Conservation (phyloP, 805 yeast genomes). For the Starmerella stigmatis region DNA sequence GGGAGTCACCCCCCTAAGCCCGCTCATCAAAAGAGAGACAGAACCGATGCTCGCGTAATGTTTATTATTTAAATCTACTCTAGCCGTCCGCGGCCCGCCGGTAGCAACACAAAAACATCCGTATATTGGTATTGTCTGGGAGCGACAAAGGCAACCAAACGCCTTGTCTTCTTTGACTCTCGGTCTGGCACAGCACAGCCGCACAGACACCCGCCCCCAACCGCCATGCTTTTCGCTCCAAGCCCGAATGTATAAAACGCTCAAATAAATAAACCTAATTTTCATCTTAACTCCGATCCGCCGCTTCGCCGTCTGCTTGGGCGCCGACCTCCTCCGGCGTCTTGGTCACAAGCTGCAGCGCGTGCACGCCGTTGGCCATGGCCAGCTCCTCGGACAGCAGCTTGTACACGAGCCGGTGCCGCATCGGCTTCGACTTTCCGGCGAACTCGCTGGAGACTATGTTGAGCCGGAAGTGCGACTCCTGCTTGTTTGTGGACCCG, state of each 20-base stretch:
- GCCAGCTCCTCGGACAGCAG: constrained; percentile 63
- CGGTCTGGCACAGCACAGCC: no score
- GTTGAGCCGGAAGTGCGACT: constrained; percentile 71
- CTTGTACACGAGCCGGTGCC: constrained; percentile 69
- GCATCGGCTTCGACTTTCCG: constrained; percentile 54
- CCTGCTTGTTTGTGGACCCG: constrained; percentile 58
- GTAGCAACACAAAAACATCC: constrained; percentile 6
- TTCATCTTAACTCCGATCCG: no score
- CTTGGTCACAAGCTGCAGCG: constrained; percentile 73
- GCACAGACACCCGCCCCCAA: no score
- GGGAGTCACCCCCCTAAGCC: background rate
- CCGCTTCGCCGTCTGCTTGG: constrained; percentile 17
- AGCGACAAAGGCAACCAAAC: no score
- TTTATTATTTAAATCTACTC: constrained; percentile 8
- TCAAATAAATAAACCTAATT: no score
- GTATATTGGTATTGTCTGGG: constrained; percentile 1
- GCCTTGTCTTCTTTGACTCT: no score
- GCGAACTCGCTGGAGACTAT: constrained; percentile 59
- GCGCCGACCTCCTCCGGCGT: constrained; percentile 48
- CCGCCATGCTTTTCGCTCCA: no score
- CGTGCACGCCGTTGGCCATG: constrained; percentile 61
- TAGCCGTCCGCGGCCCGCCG: constrained; percentile 5
- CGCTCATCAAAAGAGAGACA: constrained; percentile 2
- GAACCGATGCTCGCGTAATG: constrained; percentile 9
- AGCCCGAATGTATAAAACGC: background rate